Conservation (phyloP, 805 yeast genomes). For the Phaffomyces antillensis region DNA sequence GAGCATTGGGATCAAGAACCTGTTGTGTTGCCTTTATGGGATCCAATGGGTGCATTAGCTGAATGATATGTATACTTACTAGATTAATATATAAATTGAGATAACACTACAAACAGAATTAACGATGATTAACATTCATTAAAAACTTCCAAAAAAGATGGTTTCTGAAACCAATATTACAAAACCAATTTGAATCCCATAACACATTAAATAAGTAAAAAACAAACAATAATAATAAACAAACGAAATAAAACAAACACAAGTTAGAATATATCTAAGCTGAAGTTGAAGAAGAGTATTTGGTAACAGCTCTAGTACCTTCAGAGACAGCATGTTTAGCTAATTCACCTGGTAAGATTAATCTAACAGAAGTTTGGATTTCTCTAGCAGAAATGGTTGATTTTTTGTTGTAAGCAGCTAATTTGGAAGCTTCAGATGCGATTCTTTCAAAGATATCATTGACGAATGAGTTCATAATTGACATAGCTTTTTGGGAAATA, state of each 20-base stretch:
- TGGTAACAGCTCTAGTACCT: slow-evolving; percentile 98
- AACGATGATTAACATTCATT: background rate
- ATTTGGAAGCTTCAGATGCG: slow-evolving; percentile 95
- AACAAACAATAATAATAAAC: slow-evolving; percentile 8
- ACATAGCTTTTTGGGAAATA: slow-evolving; percentile 98
- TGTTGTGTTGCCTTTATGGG: slow-evolving; percentile 65
- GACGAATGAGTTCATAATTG: slow-evolving; percentile 96
- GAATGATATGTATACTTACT: background rate
- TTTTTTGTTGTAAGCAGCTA: slow-evolving; percentile 98
- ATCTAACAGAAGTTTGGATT: slow-evolving; percentile 98
- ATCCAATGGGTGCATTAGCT: slow-evolving; percentile 76
- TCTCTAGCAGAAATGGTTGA: slow-evolving; percentile 98
- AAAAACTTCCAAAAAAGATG: background rate
- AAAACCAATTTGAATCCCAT: slow-evolving; percentile 11
- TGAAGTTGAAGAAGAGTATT: slow-evolving; percentile 70
- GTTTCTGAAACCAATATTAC: slow-evolving; percentile 4
- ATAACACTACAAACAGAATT: background rate
- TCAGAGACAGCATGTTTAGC: slow-evolving; percentile 98
- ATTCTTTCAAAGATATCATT: slow-evolving; percentile 98
- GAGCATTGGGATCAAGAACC: slow-evolving; percentile 34
- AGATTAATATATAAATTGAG: background rate
- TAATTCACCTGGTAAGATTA: slow-evolving; percentile 97
- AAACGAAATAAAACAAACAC: slow-evolving; percentile 5
- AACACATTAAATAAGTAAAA: slow-evolving; percentile 10
- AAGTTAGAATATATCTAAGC: slow-evolving; percentile 23